Evolutionary conservation across 1,284 basidiomycete genomes (phyloP).

Genomic region (Blastosporella zonata): DNA sequence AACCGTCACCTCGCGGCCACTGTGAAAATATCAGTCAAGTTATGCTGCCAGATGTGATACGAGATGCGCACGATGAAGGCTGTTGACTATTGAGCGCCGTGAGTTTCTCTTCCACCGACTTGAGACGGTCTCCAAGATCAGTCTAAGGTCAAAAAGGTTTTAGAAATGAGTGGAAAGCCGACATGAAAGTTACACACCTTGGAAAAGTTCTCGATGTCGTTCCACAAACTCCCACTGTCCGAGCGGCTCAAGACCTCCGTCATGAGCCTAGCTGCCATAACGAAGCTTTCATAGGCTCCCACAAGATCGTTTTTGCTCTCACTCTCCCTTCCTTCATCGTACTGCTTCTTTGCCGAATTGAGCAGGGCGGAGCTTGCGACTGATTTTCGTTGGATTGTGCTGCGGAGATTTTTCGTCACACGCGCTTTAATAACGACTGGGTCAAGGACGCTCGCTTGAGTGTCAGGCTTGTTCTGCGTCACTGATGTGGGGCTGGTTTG

Average conservation of each 20-base stretch:
- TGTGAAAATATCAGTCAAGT: conserved; percentile 7
- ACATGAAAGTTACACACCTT: conserved; percentile 40
- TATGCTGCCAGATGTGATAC: background rate
- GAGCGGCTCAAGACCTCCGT: conserved; percentile 54
- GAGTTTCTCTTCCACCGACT: conserved; percentile 56
- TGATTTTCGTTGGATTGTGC: conserved; percentile 51
- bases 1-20: conserved; percentile 19
- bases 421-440: conserved; percentile 63
- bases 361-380: conserved; percentile 56
- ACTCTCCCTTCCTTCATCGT: conserved; percentile 43
- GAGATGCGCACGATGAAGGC: conserved; percentile 39
- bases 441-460: conserved; percentile 35
- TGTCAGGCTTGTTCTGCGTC: conserved; percentile 16
- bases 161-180: background rate
- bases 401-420: conserved; percentile 55
- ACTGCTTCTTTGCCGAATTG: conserved; percentile 55
- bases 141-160: conserved; percentile 5
- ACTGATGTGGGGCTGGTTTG: conserved; percentile 20
- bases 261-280: conserved; percentile 57
- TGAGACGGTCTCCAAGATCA: conserved; percentile 47
- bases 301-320: conserved; percentile 59
- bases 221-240: conserved; percentile 44
- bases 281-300: conserved; percentile 54
- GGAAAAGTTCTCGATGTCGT: conserved; percentile 56
- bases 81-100: conserved; percentile 46